These are phyloP conservation scores for Dendrobium catenatum DNA, from an alignment of 106 monocot species.

Conservation along the genomic window DNA sequence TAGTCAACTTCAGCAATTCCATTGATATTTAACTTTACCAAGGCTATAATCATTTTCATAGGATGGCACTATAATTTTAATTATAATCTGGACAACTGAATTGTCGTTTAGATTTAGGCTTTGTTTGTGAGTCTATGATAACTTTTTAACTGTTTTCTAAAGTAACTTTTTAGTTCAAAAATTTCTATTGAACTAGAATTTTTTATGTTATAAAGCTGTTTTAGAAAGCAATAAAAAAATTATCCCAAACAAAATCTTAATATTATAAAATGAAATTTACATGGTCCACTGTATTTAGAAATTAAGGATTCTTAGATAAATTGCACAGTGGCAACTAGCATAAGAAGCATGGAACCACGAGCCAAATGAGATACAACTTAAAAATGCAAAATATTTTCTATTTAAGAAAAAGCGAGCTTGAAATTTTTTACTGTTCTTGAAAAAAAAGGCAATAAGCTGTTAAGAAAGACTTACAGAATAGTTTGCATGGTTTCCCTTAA, in stretches of 20 bases:
- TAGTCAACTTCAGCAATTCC: not conserved
- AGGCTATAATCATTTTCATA: not conserved
- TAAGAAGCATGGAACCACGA: not conserved
- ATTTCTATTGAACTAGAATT: no score
- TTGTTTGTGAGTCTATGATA: no score
- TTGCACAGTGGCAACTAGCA: not conserved
- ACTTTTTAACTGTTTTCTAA: no score
- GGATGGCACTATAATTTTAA: not conserved
- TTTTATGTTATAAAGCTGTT: no score
- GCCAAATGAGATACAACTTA: not conserved
- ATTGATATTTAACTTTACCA: not conserved
- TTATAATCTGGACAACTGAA: not conserved
- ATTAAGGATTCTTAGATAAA: not conserved
- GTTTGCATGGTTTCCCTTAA: not conserved
- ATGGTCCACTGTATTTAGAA: not conserved
- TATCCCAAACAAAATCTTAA: not conserved
- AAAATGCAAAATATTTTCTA: not conserved
- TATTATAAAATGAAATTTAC: not conserved
- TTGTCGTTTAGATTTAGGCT: no score
- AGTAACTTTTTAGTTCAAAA: no score
- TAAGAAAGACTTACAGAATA: not conserved
- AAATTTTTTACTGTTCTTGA: not conserved
- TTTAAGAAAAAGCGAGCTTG: not conserved
- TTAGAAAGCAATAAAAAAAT: no score
- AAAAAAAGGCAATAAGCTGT: not conserved